Conservation (phyloP, 345 rosid species). For the Eucalyptus tenuipes region DNA sequence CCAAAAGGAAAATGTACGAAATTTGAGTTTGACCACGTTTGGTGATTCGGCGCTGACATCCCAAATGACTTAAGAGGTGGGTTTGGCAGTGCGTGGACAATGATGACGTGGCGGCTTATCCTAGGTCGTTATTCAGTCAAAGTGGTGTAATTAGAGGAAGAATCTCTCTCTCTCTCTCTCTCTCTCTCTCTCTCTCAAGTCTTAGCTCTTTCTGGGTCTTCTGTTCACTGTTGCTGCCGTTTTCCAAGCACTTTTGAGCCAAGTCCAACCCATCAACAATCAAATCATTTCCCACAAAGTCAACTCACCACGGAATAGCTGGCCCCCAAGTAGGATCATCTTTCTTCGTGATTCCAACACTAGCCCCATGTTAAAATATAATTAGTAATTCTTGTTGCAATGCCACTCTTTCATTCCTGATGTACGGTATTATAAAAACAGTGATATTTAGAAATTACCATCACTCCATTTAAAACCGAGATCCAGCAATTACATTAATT, state of each 20-base stretch:
- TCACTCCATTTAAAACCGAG: neutral
- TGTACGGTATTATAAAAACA: neutral
- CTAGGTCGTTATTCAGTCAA: neutral
- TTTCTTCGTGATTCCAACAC: no score
- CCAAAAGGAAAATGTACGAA: rapidly evolving
- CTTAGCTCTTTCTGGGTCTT: neutral
- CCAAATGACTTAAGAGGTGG: rapidly evolving
- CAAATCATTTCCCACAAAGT: no score
- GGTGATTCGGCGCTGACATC: neutral
- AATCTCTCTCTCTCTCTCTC: no score
- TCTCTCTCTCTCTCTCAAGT: neutral
- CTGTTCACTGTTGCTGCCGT: rapidly evolving
- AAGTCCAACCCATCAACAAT: neutral
- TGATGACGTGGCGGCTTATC: neutral
- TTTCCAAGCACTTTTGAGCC: neutral
- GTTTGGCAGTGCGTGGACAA: neutral
- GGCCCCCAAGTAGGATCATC: neutral
- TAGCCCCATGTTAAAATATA: no score
- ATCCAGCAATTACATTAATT: rapidly evolving
- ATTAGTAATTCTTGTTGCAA: neutral
- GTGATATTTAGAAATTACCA: neutral
- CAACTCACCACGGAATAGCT: neutral
- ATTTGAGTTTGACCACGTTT: no score
- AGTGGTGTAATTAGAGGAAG: neutral
- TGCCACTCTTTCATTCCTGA: neutral